phyloP scores from a whole-genome alignment of 805 yeast species.

The Candida qinlingensis region DNA sequence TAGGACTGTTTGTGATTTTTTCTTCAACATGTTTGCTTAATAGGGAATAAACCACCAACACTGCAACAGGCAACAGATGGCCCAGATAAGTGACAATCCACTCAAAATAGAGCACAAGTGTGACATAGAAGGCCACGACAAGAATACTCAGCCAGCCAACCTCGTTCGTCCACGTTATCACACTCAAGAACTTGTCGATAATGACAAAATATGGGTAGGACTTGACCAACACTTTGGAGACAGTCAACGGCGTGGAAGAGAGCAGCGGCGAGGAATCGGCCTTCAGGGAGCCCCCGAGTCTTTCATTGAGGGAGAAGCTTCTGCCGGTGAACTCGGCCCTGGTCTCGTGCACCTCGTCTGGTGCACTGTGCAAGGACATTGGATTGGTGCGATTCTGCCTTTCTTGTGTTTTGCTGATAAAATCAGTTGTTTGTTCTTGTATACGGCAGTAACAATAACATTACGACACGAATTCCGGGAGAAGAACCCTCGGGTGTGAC shows the following conservation, averaged over 20 bases:
- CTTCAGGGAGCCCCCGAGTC: constrained; percentile 23
- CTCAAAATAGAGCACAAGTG: constrained; percentile 73
- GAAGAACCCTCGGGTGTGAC: no score
- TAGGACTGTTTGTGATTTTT: constrained; percentile 63
- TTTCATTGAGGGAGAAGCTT: constrained; percentile 17
- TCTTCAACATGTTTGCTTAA: constrained; percentile 51
- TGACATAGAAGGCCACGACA: constrained; percentile 46
- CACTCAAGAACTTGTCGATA: constrained; percentile 61
- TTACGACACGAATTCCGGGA: no score
- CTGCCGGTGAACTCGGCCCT: constrained; percentile 37
- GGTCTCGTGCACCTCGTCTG: constrained; percentile 28
- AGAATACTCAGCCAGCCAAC: constrained; percentile 73
- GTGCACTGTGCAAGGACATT: constrained; percentile 16
- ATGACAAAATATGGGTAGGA: constrained; percentile 82
- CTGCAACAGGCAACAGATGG: constrained; percentile 63
- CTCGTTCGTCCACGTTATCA: constrained; percentile 88
- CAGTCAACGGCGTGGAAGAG: constrained; percentile 86
- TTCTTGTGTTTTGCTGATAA: no score
- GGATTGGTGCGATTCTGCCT: background rate
- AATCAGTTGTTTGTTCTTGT: no score
- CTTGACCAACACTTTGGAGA: constrained; percentile 73
- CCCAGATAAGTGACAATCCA: constrained; percentile 75
- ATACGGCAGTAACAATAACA: no score
- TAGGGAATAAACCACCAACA: constrained; percentile 54
- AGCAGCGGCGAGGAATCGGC: constrained; percentile 61